Conservation (phyloP, 371 early-diverging fungal genomes). For the Nematocida sp. region DNA sequence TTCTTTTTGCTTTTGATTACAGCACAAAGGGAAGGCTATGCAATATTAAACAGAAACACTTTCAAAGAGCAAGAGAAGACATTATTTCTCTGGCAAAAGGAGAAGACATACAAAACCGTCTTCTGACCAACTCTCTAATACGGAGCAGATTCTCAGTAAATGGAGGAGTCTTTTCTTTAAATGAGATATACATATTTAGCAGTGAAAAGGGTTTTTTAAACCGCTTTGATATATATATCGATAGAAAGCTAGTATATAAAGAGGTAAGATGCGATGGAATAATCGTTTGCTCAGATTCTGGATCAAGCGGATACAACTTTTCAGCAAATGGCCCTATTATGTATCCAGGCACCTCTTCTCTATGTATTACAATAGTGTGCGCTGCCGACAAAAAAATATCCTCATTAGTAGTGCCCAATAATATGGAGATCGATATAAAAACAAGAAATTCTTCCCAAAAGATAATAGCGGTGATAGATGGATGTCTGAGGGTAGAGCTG, state of each 20-base stretch:
- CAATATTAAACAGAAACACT: constrained; percentile 34
- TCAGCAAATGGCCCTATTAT: constrained; percentile 58
- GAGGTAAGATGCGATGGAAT: constrained; percentile 59
- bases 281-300: constrained; percentile 54
- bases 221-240: constrained; percentile 33
- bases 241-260: constrained; percentile 2
- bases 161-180: constrained; percentile 31
- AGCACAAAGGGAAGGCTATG: constrained; percentile 54
- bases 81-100: neutral
- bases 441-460: neutral
- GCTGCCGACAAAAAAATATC: constrained; percentile 33
- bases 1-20: constrained; percentile 54
- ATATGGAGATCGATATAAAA: neutral
- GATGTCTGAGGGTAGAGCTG: constrained; percentile 12
- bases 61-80: constrained; percentile 9
- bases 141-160: constrained; percentile 30
- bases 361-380: constrained; percentile 26
- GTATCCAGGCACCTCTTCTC: neutral
- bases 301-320: constrained; percentile 61
- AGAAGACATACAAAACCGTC: neutral
- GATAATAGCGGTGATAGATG: constrained; percentile 15
- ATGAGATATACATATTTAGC: constrained; percentile 56
- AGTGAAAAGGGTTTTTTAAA: constrained; percentile 37
- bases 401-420: constrained; percentile 3
- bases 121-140: neutral